Evolutionary conservation across 2,329 filamentous ascomycete species (phyloP).

Genomic region (Zopfia rhizophila): DNA sequence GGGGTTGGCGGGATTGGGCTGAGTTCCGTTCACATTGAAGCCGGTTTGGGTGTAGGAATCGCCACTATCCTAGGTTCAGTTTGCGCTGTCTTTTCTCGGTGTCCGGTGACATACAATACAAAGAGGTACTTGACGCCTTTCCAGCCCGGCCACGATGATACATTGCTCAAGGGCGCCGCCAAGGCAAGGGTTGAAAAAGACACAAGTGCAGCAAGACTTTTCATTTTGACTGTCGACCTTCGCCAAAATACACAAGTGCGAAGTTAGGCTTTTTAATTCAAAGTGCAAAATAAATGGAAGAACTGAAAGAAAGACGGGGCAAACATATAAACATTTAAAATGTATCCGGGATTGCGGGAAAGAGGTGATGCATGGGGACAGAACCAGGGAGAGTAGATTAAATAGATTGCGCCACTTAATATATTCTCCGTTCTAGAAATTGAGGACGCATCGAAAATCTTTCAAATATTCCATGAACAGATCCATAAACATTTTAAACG

Average conservation of each 20-base stretch:
- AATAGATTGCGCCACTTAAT: conserved; percentile 29
- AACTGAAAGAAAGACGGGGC: conserved; percentile 1
- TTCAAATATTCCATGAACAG: conserved; percentile 16
- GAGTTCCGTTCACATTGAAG: conserved; percentile 63
- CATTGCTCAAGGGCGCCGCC: conserved; percentile 29
- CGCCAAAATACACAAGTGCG: too few species aligned
- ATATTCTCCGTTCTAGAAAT: conserved; percentile 20
- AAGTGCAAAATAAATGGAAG: conserved; percentile 7
- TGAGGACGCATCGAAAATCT: conserved; percentile 22
- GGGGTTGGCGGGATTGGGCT: conserved; percentile 65
- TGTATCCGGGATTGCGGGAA: conserved; percentile 26
- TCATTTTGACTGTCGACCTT: too few species aligned
- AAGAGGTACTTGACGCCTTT: conserved; percentile 47
- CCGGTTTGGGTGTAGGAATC: conserved; percentile 70
- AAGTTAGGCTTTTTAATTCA: neutral
- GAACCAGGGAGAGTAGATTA: conserved; percentile 40
- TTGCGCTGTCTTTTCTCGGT: too few species aligned
- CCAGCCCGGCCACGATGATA: conserved; percentile 43
- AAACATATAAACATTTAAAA: conserved; percentile 22
- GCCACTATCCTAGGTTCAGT: too few species aligned
- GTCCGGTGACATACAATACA: conserved; percentile 45
- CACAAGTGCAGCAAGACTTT: neutral
- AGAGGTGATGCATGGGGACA: conserved; percentile 24
- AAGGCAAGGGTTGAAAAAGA: conserved; percentile 31
- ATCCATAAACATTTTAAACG: neutral